Evolutionary conservation across 148 eudicot species (phyloP).

Genomic region (Fagopyrum esculentum): DNA sequence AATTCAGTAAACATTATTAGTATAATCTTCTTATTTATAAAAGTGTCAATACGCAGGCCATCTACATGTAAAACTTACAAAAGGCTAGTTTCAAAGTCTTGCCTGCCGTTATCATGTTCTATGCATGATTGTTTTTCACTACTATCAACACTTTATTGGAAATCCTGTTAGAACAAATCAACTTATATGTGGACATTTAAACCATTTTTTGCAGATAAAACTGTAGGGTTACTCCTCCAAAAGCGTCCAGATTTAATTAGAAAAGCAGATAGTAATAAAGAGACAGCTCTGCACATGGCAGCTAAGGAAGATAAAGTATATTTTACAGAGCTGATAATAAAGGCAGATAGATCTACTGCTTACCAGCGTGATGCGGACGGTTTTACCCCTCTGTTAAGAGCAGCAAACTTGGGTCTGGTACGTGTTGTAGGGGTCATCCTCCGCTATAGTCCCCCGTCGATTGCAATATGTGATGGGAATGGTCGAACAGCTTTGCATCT

Average conservation of each 20-base stretch:
- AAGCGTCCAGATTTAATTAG: slow-evolving; percentile 33
- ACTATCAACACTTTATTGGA: too few relatives aligned
- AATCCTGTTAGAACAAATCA: too few relatives aligned
- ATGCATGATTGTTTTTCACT: background rate
- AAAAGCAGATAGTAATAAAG: slow-evolving; percentile 25
- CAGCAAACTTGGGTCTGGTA: slow-evolving; percentile 29
- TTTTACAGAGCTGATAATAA: slow-evolving; percentile 26
- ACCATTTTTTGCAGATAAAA: slow-evolving; percentile 20
- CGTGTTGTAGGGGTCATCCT: slow-evolving; percentile 29
- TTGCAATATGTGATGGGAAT: slow-evolving; percentile 21
- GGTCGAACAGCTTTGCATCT: slow-evolving; percentile 31
- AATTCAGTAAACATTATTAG: background rate
- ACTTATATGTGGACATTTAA: background rate
- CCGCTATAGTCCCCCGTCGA: slow-evolving; percentile 27
- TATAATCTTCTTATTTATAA: too few relatives aligned
- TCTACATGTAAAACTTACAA: too few relatives aligned
- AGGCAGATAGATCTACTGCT: slow-evolving; percentile 28
- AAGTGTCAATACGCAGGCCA: too few relatives aligned
- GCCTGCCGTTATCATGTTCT: too few relatives aligned
- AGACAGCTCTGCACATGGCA: slow-evolving; percentile 35
- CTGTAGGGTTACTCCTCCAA: slow-evolving; percentile 21
- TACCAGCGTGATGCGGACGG: slow-evolving; percentile 36
- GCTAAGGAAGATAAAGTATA: slow-evolving; percentile 29
- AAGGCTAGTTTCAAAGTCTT: too few relatives aligned
- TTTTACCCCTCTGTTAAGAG: slow-evolving; percentile 31